Percentiles rank a stretch among this genome's conserved stretches.
These are phyloP conservation scores for Fragilaria radians DNA, from an alignment of 108 stramenopile species.

Conservation along the genomic window DNA sequence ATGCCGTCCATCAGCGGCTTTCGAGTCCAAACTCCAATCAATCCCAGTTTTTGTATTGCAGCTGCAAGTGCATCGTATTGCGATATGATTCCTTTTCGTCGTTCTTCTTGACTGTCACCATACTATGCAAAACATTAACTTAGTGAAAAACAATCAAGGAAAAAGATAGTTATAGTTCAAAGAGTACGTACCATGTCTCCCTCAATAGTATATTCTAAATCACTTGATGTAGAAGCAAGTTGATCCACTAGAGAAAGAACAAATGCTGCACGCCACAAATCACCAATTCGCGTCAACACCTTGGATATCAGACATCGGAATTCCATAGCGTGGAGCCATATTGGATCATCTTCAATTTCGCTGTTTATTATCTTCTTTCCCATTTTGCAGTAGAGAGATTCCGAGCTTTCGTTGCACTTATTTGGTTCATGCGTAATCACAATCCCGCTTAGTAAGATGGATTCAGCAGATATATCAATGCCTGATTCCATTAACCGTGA, in stretches of 20 bases:
- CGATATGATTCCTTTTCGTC: conserved; percentile 49
- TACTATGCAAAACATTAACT: background rate
- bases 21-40: conserved; percentile 70
- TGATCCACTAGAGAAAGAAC: conserved; percentile 67
- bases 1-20: conserved; percentile 68
- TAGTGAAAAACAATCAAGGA: background rate
- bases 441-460: conserved; percentile 64
- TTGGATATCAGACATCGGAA: conserved; percentile 48
- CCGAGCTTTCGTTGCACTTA: conserved; percentile 6
- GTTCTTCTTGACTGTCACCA: conserved; percentile 63
- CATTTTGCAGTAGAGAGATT: conserved; percentile 39
- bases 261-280: conserved; percentile 68
- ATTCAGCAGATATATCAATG: conserved; percentile 52
- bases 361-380: conserved; percentile 36
- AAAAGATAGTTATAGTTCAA: background rate
- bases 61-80: conserved; percentile 66
- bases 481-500: conserved; percentile 52
- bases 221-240: conserved; percentile 22
- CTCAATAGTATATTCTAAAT: conserved; percentile 56
- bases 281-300: conserved; percentile 46
- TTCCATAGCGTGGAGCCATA: conserved; percentile 77
- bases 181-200: conserved; percentile 53
- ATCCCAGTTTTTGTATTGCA: conserved; percentile 67
- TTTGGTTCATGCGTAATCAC: conserved; percentile 26
- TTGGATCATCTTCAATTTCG: conserved; percentile 63